phyloP scores from a whole-genome alignment of 78 protist species.

The Emiliania huxleyi region DNA sequence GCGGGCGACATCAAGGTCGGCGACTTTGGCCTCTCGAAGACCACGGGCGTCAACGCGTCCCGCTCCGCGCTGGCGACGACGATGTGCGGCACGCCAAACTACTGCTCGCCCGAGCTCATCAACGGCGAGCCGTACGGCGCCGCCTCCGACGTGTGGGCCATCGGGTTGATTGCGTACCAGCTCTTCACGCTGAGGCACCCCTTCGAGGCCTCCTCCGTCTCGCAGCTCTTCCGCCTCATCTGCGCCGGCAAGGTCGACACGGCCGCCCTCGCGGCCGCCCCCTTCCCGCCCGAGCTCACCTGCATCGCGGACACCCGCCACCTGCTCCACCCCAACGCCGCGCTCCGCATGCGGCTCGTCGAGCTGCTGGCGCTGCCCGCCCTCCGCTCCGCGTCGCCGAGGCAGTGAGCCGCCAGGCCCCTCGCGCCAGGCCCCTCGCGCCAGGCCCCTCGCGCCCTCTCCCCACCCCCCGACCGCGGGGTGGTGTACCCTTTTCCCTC shows the following conservation, averaged over 20 bases:
- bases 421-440: too few relatives aligned
- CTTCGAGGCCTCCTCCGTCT: background rate
- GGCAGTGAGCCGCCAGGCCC: too few relatives aligned
- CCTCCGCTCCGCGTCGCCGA: too few relatives aligned
- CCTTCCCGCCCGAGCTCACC: background rate
- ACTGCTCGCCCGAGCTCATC: constrained; percentile 1
- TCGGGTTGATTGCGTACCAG: constrained; percentile 42
- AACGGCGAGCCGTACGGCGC: constrained; percentile 26
- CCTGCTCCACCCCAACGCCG: background rate
- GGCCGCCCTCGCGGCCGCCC: background rate
- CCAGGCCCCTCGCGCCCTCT: too few relatives aligned
- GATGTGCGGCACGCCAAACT: constrained; percentile 15
- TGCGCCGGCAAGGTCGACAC: background rate
- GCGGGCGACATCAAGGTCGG: constrained; percentile 13
- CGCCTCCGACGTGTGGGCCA: constrained; percentile 39
- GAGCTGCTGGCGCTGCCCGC: background rate
- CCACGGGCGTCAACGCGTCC: background rate
- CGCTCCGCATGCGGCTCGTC: background rate
- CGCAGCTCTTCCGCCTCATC: background rate
- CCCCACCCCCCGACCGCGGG: too few relatives aligned
- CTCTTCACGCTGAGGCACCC: constrained; percentile 2
- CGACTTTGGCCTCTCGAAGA: background rate
- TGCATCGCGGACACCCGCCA: background rate
- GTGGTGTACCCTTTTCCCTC: too few relatives aligned
- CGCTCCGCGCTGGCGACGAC: background rate